These are phyloP conservation scores for Maudiozyma serrabonitensis DNA, from an alignment of 805 yeast species.

Conservation along the genomic window DNA sequence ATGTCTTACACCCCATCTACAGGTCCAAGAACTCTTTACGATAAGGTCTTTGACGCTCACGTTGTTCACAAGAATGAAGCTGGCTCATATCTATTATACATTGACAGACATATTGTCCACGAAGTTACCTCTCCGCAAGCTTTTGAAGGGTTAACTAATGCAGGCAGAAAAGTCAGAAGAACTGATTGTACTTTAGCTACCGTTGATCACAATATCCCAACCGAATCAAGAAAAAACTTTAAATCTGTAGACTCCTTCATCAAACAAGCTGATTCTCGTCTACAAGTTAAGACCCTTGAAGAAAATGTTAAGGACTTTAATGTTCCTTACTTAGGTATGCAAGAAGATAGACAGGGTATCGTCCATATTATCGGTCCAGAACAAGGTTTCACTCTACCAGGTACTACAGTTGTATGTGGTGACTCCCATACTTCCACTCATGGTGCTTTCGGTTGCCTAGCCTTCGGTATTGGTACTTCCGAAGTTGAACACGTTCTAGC, in stretches of 20 bases:
- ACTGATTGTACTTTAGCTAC: constrained; percentile 89
- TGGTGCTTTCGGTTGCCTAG: constrained; percentile 96
- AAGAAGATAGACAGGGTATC: constrained; percentile 91
- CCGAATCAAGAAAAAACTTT: constrained; percentile 72
- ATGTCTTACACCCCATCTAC: constrained; percentile 27
- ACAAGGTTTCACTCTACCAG: constrained; percentile 97
- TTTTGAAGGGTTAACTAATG: constrained; percentile 85
- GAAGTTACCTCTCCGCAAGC: constrained; percentile 99
- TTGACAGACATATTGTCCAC: constrained; percentile 95
- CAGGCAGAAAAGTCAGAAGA: constrained; percentile 85
- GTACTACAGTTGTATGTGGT: constrained; percentile 98
- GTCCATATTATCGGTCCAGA: constrained; percentile 99
- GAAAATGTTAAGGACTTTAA: constrained; percentile 85
- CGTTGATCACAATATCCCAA: constrained; percentile 96
- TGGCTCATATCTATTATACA: constrained; percentile 78
- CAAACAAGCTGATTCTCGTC: constrained; percentile 80
- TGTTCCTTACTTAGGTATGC: constrained; percentile 89
- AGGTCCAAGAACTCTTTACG: constrained; percentile 72
- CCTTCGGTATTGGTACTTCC: constrained; percentile 98
- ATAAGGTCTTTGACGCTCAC: constrained; percentile 93
- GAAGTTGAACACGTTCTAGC: constrained; percentile 99
- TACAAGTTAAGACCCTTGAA: constrained; percentile 88
- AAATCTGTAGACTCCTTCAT: constrained; percentile 71
- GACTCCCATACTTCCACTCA: constrained; percentile 98
- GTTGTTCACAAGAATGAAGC: constrained; percentile 82